Evolutionary conservation across 805 yeast genomes (phyloP), one percentile per base, ranked within the genome.

Genomic region (Yamadazyma kitorensis): DNA sequence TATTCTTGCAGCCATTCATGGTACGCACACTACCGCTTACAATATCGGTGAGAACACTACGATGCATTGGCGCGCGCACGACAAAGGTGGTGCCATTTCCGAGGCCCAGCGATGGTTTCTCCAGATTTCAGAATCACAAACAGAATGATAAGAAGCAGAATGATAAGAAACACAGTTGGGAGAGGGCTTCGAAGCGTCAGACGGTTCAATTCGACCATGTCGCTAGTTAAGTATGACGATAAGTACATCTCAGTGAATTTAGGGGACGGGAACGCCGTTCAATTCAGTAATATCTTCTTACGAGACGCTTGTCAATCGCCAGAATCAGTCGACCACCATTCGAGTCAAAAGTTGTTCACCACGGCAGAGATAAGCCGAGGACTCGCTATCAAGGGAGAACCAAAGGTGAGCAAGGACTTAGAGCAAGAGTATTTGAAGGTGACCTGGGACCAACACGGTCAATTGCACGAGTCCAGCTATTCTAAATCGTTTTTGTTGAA

Each of bases 321-420:
- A 1, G 39, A 47, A 8, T 75, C 84, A 0, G 64, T 80, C 4
- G 85, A 84, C 43, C 59, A 64, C 3, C 49, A 55, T 17, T 70
- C 85, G 0, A 70, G 71, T 13, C 89, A 83, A 49, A 83, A 81
- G 50, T 49, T 70, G 18, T 79, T 81, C 55, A 72, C 82, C n/a
- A 80, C 88, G 0, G 79, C 76, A 1, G 51, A 65, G 33, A 55
- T 74, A 35, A 48, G 61, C 37, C 40, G 47, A 10, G 47, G 54
- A n/a, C 56, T 71, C 20, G 44, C 46, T 5, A 68, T 82, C 0
- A 40, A 43, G 4, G 49, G 42, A 0, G 51, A 67, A 2, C 70
- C 73, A 1, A 47, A 59, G 3, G 41, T 62, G 1, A 32, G 50
- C 1, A 57, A 57, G 14, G 52, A 56, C 3, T 44, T 54, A 3